Evolutionary conservation across 1,284 basidiomycete genomes (phyloP), one percentile per base, ranked within the genome.

Genomic region (Schizophyllum commune): DNA sequence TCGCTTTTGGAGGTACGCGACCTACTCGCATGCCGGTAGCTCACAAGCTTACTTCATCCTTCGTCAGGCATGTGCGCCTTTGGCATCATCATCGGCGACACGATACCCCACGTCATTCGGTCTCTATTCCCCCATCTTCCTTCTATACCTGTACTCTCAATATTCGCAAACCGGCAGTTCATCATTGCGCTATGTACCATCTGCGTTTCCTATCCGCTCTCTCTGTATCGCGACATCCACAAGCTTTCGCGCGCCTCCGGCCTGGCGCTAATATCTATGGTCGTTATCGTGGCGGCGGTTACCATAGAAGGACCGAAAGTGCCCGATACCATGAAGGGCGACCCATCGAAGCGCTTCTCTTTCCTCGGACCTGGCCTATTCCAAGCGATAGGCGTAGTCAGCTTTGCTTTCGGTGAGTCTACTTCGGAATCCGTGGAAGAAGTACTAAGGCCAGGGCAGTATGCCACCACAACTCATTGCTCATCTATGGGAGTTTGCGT

Each of bases 171-270:
- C 71, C 89, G 97, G 52, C 86, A 92, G 70, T 94, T 97, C 73
- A 80, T 98, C 72, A 95, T 96, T 66, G 79, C 84, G 59, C 79
- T 95, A 58, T 91, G 90, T 76, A 97, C 94, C 1, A 74, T 92
- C 61, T 84, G 86, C 68, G 87, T 98, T 61, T 96, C 95, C 4
- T 99, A 95, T 71, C 97, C 97, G 0, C 83, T 99, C 39, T 96
- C 93, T 4, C 83, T 99, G 19, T 94, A 99, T 72, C 91, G 96
- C 59, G 94, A 98, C 73, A 99, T 99, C 68, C 92, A 97, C 75
- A 98, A 97, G 74, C 86, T 99, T 33, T 90, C 94, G 32, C 89
- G 95, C 60, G 95, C 95, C 4, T 96, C 92, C 34, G 88, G 91
- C 1, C 85, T 99, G 62, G 94, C 93, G 11, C 83, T 94, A 21